Evolutionary conservation across 345 rosid species (phyloP).

Genomic region (Rubroshorea leprosula): DNA sequence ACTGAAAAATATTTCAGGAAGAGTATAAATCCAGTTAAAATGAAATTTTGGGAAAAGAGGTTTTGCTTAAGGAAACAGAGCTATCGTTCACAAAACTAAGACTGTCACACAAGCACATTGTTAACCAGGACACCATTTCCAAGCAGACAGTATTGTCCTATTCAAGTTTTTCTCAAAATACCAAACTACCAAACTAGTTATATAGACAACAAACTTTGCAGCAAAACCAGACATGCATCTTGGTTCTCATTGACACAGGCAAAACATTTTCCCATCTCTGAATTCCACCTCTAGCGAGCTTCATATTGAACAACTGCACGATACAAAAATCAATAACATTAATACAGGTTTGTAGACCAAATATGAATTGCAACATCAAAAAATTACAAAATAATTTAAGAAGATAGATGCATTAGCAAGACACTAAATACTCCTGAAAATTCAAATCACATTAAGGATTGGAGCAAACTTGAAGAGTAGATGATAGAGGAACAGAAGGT

Average conservation of each 20-base stretch:
- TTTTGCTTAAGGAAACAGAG: too few species aligned
- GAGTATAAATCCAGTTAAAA: too few species aligned
- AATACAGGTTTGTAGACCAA: neutral
- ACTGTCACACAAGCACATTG: too few species aligned
- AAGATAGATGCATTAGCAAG: neutral
- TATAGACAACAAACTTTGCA: too few species aligned
- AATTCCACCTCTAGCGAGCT: constrained; percentile 41
- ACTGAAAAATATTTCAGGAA: too few species aligned
- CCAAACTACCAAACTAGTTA: neutral
- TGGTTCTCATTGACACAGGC: neutral
- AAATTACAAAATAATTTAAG: neutral
- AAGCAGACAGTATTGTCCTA: too few species aligned
- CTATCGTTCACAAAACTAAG: too few species aligned
- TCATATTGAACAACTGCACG: constrained; percentile 65
- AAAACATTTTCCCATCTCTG: neutral
- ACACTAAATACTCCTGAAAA: neutral
- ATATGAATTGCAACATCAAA: neutral
- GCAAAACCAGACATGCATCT: neutral
- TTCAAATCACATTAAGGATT: neutral
- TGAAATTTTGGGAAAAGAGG: too few species aligned
- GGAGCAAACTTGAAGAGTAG: neutral
- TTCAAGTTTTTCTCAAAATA: too few species aligned
- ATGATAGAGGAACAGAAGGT: neutral
- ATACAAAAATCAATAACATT: constrained; percentile 1
- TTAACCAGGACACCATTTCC: too few species aligned